phyloP scores from a whole-genome alignment of 2,329 filamentous ascomycete genomes.

The Dactylellina haptotyla region DNA sequence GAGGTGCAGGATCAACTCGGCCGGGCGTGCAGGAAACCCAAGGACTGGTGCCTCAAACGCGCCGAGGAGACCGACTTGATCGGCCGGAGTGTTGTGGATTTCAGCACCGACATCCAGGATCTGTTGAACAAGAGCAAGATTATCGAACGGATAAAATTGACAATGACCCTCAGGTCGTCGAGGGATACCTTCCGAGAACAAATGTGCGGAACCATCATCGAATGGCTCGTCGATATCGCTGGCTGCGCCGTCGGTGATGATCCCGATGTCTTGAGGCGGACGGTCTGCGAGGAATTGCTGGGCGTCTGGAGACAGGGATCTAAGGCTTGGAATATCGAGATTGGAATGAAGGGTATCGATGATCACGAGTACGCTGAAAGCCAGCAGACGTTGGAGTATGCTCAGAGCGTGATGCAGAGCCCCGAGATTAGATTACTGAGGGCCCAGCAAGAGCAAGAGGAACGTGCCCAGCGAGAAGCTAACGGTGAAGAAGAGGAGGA shows the following conservation, averaged over 20 bases:
- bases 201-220: conserved; percentile 97
- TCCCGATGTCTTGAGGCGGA: conserved; percentile 78
- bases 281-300: conserved; percentile 90
- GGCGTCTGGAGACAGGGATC: conserved; percentile 89
- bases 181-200: conserved; percentile 96
- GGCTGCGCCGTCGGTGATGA: conserved; percentile 87
- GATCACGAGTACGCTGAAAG: conserved; percentile 70
- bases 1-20: conserved; percentile 92
- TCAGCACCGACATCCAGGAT: conserved; percentile 75
- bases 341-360: conserved; percentile 81
- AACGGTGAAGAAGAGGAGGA: conserved; percentile 54
- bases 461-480: conserved; percentile 51
- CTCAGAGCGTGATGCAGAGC: conserved; percentile 58
- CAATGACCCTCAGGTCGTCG: conserved; percentile 90
- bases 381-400: conserved; percentile 49
- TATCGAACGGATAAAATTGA: conserved; percentile 94
- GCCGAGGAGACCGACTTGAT: conserved; percentile 90
- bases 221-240: conserved; percentile 93
- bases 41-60: conserved; percentile 74
- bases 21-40: conserved; percentile 80
- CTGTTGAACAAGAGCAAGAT: conserved; percentile 82
- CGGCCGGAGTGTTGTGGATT: conserved; percentile 84
- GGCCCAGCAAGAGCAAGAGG: conserved; percentile 56
- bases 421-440: conserved; percentile 60
- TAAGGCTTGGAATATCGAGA: conserved; percentile 78